Base-by-base conservation (phyloP, 306 rosid species). In the Delonix regia region DNA sequence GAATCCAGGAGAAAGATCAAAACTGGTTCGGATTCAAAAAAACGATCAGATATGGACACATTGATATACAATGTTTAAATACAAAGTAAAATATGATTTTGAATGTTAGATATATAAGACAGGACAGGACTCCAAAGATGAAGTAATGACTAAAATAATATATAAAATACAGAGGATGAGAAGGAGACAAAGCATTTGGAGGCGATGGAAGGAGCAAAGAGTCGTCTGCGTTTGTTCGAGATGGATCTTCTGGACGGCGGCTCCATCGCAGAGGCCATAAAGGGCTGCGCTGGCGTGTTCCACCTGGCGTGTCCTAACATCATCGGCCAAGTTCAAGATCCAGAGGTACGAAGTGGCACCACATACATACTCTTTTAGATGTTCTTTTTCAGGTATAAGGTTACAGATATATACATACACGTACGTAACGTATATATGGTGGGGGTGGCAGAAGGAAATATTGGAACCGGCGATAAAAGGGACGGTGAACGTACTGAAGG, bases 391-490 rank as follows among this genome's bases (percentile, higher is more conserved):
- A n/a, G 38, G 38, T 34, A 34, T 34, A 34, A 2, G 6, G 6
- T 34, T 34, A 34, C 2, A 6, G 38, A 6, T 34, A 34, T 34
- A 34, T 34, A 16, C 2, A 48, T 48, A n/a, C n/a, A n/a, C n/a
- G n/a, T n/a, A n/a, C n/a, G n/a, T n/a, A n/a, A n/a, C n/a, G n/a
- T n/a, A n/a, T 8, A 9, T 8, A 12, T 19, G 25, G 59, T 52
- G 4, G 34, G 34, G 34, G 48, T 0, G 15, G 73, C 70, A 80
- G 85, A 80, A 80, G 65, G 65, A 78, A 52, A 81, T 83, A 14
- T 42, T 94, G 93, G 98, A 94, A 53, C 96, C 94, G 48, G 98
- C 97, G 18, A 86, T 90, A 18, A 83, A 92, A 88, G 97, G 98
- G 69, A 94, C 97, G 12, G 72, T 90, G 0, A 89, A 92, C 9